Evolutionary conservation across 2,329 filamentous ascomycete genomes (phyloP).

Genomic region (Arthrobotrys entomopaga): DNA sequence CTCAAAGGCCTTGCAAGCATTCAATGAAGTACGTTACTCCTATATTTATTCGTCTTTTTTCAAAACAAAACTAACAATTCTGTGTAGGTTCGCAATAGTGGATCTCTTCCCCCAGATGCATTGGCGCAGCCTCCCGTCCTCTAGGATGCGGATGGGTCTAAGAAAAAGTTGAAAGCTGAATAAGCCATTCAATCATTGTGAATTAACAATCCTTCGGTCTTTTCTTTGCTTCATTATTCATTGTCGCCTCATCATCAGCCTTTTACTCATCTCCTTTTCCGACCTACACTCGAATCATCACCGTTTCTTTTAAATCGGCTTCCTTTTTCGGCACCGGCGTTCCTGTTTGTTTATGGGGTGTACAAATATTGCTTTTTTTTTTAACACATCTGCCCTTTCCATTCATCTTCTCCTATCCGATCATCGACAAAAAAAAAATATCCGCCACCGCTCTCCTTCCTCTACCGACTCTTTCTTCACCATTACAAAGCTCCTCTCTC

Average conservation of each 20-base stretch:
- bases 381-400: neutral
- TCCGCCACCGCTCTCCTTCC: too few relatives aligned
- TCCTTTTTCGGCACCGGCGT: conserved; percentile 11
- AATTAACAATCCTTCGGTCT: too few relatives aligned
- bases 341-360: conserved; percentile 12
- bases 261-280: neutral
- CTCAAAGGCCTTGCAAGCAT: conserved; percentile 77
- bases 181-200: neutral
- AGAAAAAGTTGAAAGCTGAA: neutral
- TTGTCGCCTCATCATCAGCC: neutral
- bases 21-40: conserved; percentile 61
- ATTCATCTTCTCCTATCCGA: neutral
- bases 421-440: neutral
- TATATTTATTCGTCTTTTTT: neutral
- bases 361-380: conserved; percentile 16
- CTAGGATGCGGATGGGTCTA: conserved; percentile 16
- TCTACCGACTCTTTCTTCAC: too few relatives aligned
- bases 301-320: neutral
- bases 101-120: conserved; percentile 37
- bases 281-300: neutral
- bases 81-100: conserved; percentile 29
- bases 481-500: too few relatives aligned
- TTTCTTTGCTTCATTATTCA: neutral
- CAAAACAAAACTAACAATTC: neutral
- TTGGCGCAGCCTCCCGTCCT: conserved; percentile 24